Evolutionary conservation across 2,329 filamentous ascomycete genomes (phyloP), one percentile per base, ranked within the genome.

Genomic region (Cryphonectria carpinicola): DNA sequence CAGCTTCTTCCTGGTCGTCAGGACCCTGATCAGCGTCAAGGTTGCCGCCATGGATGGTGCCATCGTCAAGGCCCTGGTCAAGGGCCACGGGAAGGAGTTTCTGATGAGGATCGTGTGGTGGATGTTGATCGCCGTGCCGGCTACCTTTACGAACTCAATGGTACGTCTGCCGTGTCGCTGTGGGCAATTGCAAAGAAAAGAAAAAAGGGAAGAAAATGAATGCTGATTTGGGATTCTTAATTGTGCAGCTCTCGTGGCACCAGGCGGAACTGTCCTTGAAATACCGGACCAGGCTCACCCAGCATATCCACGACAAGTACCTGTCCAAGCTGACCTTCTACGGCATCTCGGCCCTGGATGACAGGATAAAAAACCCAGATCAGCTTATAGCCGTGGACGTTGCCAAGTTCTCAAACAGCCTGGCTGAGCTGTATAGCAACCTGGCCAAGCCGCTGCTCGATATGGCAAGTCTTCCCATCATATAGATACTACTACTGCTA

Each of bases 121-220:
- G 96, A 99, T 99, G 96, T 80, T 95, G 69, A 96, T 99, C 74
- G 95, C 96, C 37, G 87, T 99, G 22, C 96, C 96, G 13, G 96
- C 96, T 1, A 98, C 96, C 0, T 98, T 98, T 80, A 99, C 96
- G 56, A 99, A 99, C 81, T 98, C 95, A 0, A 99, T 99, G 96
- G 93, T 96, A 81, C 81, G 88, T 80, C 14, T 13, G 43, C 25
- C 13, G 37, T 19, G 4, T 39, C 11, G 22, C 37, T 37, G 35
- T 39, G 37, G 37, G 37, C 7, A 7, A 8, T 8, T 32, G 32
- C 3, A 37, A 10, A 39, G 32, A 37, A 10, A 39, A 39, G 10
- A 39, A 39, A 39, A 6, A 7, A 37, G 13, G 10, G 10, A 39
- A 39, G 37, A 39, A 39, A 22, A 1, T 8, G 43, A n/a, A 25